Base-by-base conservation (phyloP, 306 rosid genomes). In the Trifolium fragiferum region DNA sequence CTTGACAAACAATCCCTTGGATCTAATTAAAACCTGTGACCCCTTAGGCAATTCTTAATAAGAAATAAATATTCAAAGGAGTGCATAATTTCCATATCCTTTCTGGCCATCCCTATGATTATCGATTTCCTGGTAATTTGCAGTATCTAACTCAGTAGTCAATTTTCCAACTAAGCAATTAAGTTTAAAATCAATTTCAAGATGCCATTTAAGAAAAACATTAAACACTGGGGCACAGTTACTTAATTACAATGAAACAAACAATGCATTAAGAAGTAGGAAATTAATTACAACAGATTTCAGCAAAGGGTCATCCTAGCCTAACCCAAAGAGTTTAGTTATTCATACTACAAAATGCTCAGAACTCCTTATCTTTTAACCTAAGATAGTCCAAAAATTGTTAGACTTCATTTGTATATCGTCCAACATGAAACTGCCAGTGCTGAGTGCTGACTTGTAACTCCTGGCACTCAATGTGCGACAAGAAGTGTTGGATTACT, bases 11-110 rank as follows among this genome's bases (percentile, higher is more conserved):
- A 46, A 46, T 46, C 62, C 61, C 32, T 55, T 55, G 30, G 21
- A 55, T 20, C 12, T 20, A 55, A 21, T 10, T 20, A 55, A 55
- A 14, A 55, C 10, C 25, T 20, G 3, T 9, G 21, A 20, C 10
- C 13, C 33, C 62, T 21, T 55, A 55, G 33, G 62, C 11, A n/a
- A 55, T 55, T 15, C 32, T 23, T 10, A 10, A 3, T 55, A 11
- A 10, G 62, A 8, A 55, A 21, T 4, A 55, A 21, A 25, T 21
- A 55, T 10, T 55, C 62, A 55, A 54, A 54, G 33, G 35, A 55
- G 23, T 55, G 62, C 62, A 21, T 55, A 25, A 55, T 55, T 55
- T 55, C 62, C 62, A 55, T 21, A 25, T 27, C 32, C 32, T 27
- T 27, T 3, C 32, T 5, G 0, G 32, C 14, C 23, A 55, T 55